Conservation (phyloP, 2,329 filamentous ascomycete genomes). For the Nemania bipapillata region DNA sequence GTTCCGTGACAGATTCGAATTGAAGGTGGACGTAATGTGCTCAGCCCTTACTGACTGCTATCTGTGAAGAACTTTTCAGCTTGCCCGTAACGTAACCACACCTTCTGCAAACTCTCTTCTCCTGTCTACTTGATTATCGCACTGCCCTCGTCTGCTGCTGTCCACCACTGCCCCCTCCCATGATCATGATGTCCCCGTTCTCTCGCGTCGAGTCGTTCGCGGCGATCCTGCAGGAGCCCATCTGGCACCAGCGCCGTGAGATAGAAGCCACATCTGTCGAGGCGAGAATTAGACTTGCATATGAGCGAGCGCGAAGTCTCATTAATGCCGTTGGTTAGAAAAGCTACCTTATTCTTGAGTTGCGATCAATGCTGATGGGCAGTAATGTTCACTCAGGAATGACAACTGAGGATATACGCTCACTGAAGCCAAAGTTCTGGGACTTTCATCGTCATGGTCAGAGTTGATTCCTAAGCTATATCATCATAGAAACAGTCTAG, state of each 20-base stretch:
- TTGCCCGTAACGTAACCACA: too few species aligned
- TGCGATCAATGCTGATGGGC: slow-evolving; percentile 1
- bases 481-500: background rate
- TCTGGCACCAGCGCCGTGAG: slow-evolving; percentile 15
- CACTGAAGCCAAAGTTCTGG: slow-evolving; percentile 17
- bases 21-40: too few species aligned
- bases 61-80: too few species aligned
- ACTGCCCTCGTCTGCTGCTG: too few species aligned
- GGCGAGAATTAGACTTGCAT: slow-evolving; percentile 22
- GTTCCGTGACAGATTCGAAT: too few species aligned
- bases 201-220: slow-evolving; percentile 19
- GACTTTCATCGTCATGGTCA: slow-evolving; percentile 17
- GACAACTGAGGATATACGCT: slow-evolving; percentile 8
- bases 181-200: slow-evolving; percentile 12
- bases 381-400: slow-evolving; percentile 4
- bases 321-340: slow-evolving; percentile 21
- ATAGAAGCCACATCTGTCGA: slow-evolving; percentile 20
- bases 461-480: slow-evolving; percentile 3
- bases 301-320: slow-evolving; percentile 20
- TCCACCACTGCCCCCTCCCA: too few species aligned
- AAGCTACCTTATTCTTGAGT: slow-evolving; percentile 12
- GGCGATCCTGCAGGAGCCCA: slow-evolving; percentile 18
- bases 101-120: too few species aligned
- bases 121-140: too few species aligned
- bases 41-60: too few species aligned